Base-by-base conservation (phyloP, 768 basidiomycete species). In the Lactarius trivialis region DNA sequence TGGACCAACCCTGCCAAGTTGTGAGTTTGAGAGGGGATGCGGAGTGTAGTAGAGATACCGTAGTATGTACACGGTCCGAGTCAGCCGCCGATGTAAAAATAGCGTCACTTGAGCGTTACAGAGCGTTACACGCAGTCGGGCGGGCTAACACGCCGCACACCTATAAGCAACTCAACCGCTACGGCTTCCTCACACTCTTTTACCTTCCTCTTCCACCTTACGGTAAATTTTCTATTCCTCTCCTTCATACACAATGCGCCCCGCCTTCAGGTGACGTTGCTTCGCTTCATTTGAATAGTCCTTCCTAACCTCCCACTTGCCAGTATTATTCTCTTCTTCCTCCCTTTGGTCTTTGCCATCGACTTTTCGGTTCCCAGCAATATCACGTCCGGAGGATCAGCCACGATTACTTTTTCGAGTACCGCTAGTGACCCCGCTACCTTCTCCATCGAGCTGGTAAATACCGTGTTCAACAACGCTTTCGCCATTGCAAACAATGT, bases 1-100 rank as follows among this genome's bases (percentile, higher is more conserved):
- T 87, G 85, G 85, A 77, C 66, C 55, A 84, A 81, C 69, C 83
- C 83, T 7, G 75, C 80, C 4, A 85, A 84, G 70, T 72, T 86
- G 32, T 86, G 49, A 48, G 32, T 14, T 11, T 48, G 24, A 24
- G 43, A 43, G 45, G 43, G 30, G 24, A 48, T 48, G n/a, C n/a
- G n/a, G n/a, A 14, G 7, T 50, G 17, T 9, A 30, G 15, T 51
- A 50, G 24, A 30, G 49, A 50, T 6, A 30, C 30, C 30, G 6
- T 6, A 6, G 30, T 3, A 30, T 30, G 30, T 30, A 3, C 30
- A 30, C 30, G 30, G 30, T 30, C 30, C 30, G 30, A 30, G 30
- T 30, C 12, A 12, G 36, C 50, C 15, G 50, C 11, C 32, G 19
- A 21, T 7, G 12, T 26, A 55, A 36, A 55, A 56, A 39, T 56